A percentile compares a stretch with the other conserved stretches of the same genome.
Evolutionary conservation across 192 early-diverging fungal genomes (phyloP).

Genomic region (Rhizophlyctis rosea): DNA sequence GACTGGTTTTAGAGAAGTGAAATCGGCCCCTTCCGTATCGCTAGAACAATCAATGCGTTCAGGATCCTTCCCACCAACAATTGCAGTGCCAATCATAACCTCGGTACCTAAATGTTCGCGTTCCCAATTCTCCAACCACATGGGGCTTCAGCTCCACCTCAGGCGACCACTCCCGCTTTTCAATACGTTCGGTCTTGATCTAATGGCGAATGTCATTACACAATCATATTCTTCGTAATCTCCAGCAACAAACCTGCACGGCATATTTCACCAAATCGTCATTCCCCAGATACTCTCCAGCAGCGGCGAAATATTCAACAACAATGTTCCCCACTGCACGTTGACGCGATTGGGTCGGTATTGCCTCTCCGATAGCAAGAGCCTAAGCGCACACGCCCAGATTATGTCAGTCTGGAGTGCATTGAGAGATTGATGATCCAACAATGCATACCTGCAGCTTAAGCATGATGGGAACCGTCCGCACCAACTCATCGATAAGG

Average conservation of each 20-base stretch:
- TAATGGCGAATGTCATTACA: neutral
- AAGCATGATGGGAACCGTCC: slow-evolving; percentile 12
- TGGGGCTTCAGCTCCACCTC: neutral
- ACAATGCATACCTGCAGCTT: neutral
- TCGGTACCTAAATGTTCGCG: neutral
- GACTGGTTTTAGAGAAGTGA: neutral
- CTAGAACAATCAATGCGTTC: neutral
- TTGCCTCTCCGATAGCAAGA: neutral
- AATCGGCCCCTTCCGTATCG: neutral
- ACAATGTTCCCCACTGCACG: neutral
- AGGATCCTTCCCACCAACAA: neutral
- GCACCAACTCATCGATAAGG: slow-evolving; percentile 4
- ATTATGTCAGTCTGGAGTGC: too few species aligned
- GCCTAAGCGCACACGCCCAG: too few species aligned
- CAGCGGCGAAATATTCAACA: neutral
- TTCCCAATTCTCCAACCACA: neutral
- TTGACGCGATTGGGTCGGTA: neutral
- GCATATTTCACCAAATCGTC: neutral
- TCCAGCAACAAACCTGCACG: neutral
- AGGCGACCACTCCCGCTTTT: neutral
- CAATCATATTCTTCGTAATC: neutral
- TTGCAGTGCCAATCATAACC: neutral
- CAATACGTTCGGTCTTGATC: neutral
- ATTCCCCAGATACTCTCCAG: neutral
- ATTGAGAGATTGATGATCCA: too few species aligned